Conservation (phyloP, 2,329 filamentous ascomycete species). For the Botrytis pseudocinerea region DNA sequence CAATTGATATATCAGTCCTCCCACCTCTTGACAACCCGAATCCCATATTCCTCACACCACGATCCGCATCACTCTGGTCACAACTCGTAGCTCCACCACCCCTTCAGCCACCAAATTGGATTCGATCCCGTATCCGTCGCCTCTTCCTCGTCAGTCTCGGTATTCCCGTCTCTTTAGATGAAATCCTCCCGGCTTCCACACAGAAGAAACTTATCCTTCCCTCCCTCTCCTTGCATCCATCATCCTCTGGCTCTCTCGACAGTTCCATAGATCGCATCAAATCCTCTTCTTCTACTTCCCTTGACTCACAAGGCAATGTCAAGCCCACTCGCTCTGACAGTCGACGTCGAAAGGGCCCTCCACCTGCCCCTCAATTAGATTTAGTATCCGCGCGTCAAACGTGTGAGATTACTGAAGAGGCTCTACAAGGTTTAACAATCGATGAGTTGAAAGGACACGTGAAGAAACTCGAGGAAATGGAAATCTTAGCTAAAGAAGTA, state of each 20-base stretch:
- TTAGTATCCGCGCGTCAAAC: constrained; percentile 74
- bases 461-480: constrained; percentile 65
- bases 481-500: constrained; percentile 71
- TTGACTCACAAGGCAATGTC: constrained; percentile 55
- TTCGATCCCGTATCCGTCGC: constrained; percentile 88
- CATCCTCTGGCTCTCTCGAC: constrained; percentile 53
- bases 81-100: constrained; percentile 94
- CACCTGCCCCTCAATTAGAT: constrained; percentile 74
- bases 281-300: constrained; percentile 55
- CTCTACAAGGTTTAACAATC: constrained; percentile 75
- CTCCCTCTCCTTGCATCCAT: constrained; percentile 60
- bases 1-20: constrained; percentile 52
- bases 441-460: constrained; percentile 74
- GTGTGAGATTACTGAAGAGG: constrained; percentile 82
- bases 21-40: constrained; percentile 48
- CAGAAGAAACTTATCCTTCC: constrained; percentile 97
- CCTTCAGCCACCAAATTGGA: constrained; percentile 95
- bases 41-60: constrained; percentile 77
- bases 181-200: constrained; percentile 94
- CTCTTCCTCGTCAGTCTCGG: constrained; percentile 94
- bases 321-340: constrained; percentile 48
- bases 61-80: constrained; percentile 90
- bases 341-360: constrained; percentile 55
- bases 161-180: constrained; percentile 93
- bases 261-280: constrained; percentile 37